phyloP scores from a whole-genome alignment of 768 basidiomycete genomes.

The Auricularia cornea region DNA sequence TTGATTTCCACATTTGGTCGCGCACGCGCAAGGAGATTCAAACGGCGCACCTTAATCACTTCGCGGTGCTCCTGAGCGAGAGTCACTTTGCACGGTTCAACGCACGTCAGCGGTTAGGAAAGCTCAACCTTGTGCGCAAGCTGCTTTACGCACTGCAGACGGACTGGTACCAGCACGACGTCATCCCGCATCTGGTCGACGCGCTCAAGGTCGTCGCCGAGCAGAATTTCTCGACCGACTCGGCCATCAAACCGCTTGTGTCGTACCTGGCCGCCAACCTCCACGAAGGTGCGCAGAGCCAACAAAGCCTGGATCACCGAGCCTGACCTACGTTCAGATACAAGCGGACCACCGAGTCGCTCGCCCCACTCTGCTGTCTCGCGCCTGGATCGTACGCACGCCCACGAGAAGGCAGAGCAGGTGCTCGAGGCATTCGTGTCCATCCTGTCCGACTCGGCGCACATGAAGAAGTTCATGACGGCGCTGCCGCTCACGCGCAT shows the following conservation, averaged over 20 bases:
- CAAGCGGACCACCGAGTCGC: conserved; percentile 13
- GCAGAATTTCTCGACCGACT: conserved; percentile 62
- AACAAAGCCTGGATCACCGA: no score
- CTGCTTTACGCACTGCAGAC: conserved; percentile 78
- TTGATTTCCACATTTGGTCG: conserved; percentile 90
- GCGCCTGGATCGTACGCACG: conserved; percentile 40
- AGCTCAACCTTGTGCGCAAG: conserved; percentile 62
- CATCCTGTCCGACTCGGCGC: conserved; percentile 45
- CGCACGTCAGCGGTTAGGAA: conserved; percentile 59
- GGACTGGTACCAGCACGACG: conserved; percentile 59
- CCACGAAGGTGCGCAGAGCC: conserved; percentile 48
- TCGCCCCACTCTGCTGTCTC: conserved; percentile 55
- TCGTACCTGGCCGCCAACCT: conserved; percentile 80
- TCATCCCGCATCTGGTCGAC: conserved; percentile 42
- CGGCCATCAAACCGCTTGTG: conserved; percentile 75
- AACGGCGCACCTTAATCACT: conserved; percentile 71
- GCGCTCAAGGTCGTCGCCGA: conserved; percentile 54
- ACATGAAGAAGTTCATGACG: conserved; percentile 62
- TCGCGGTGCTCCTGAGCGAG: conserved; percentile 58
- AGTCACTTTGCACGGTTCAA: conserved; percentile 78
- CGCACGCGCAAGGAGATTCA: conserved; percentile 65
- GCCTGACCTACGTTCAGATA: no score
- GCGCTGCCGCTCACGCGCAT: conserved; percentile 74
- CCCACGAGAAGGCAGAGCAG: conserved; percentile 55
- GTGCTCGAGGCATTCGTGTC: conserved; percentile 59